A percentile compares a stretch with the other conserved stretches of the same genome.
phyloP scores from a whole-genome alignment of 1,284 basidiomycete genomes.

The Schizophyllum commune region DNA sequence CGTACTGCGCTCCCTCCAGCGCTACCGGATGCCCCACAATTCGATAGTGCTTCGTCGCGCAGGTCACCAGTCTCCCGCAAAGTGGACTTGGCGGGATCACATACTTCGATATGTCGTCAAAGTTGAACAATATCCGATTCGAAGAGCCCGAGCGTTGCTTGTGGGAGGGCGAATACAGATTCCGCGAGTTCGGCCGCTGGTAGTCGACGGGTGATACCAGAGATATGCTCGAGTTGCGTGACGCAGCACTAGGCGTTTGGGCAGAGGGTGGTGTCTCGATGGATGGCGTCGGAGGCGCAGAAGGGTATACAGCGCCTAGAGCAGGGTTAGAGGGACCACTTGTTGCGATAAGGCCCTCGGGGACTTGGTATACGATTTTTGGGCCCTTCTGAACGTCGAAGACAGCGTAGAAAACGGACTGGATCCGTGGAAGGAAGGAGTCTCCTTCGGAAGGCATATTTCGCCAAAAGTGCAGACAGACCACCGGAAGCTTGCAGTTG shows the following conservation, averaged over 20 bases:
- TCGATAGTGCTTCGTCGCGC: conserved; percentile 64
- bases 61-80: conserved; percentile 84
- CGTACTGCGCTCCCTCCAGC: conserved; percentile 58
- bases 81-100: conserved; percentile 85
- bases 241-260: conserved; percentile 17
- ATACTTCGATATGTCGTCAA: conserved; percentile 87
- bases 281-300: conserved; percentile 31
- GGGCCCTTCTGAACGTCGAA: conserved; percentile 80
- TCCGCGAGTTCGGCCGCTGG: conserved; percentile 32
- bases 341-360: conserved; percentile 70
- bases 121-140: conserved; percentile 71
- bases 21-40: conserved; percentile 87
- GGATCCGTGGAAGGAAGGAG: conserved; percentile 73
- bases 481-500: too few species aligned
- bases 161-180: conserved; percentile 31
- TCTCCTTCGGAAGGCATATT: conserved; percentile 45
- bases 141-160: conserved; percentile 42
- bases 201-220: conserved; percentile 32
- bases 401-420: conserved; percentile 82
- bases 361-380: conserved; percentile 83
- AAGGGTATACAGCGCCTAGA: conserved; percentile 36
- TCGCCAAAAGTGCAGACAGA: too few species aligned
- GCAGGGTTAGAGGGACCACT: conserved; percentile 24
- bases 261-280: conserved; percentile 21
- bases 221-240: conserved; percentile 41